phyloP scores from a whole-genome alignment of 176 grass and related monocot species.

The Bromus sterilis region DNA sequence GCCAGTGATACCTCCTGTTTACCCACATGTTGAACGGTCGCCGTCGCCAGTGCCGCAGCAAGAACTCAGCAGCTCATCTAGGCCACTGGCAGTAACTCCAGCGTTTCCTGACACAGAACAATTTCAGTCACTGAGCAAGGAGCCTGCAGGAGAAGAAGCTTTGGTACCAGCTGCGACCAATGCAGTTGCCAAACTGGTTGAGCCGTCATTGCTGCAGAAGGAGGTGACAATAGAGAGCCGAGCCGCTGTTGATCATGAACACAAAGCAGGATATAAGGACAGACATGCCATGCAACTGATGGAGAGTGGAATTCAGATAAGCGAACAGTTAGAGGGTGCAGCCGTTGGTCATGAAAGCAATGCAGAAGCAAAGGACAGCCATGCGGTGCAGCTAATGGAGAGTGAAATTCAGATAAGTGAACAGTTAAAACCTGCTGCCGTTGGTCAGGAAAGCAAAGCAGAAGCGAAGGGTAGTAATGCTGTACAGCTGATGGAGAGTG shows the following conservation, averaged over 20 bases:
- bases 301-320: neutral
- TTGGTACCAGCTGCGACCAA: neutral
- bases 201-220: neutral
- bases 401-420: neutral
- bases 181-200: neutral
- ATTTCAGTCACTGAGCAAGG: neutral
- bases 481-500: neutral
- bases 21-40: slow-evolving; percentile 20
- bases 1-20: neutral
- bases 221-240: neutral
- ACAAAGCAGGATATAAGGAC: neutral
- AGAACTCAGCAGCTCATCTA: neutral
- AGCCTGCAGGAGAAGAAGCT: neutral
- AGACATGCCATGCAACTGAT: neutral
- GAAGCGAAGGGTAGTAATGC: neutral
- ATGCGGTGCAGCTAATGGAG: neutral
- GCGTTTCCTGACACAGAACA: neutral
- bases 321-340: neutral
- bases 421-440: neutral
- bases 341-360: neutral
- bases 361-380: neutral
- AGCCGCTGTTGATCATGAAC: neutral
- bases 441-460: neutral
- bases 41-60: neutral
- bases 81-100: neutral